phyloP scores from a whole-genome alignment of 495 filamentous ascomycete genomes.

The Xanthoparmelia taractica region DNA sequence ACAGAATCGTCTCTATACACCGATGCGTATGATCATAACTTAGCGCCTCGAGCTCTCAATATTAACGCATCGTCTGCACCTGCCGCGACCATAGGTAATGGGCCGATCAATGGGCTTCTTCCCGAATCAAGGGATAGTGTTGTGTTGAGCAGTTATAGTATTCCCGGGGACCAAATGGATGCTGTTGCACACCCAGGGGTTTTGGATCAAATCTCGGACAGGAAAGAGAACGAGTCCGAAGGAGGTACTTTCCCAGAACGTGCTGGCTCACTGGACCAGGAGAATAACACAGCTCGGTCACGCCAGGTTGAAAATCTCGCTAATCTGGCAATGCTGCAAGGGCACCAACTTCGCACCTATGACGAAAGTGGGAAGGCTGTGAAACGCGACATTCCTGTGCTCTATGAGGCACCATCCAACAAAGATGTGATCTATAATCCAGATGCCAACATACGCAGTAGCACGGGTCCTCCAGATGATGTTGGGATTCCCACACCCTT shows the following conservation, averaged over 20 bases:
- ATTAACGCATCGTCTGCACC: not conserved
- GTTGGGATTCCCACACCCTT: constrained; percentile 4
- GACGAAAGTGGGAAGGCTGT: constrained; percentile 20
- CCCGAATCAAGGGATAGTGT: constrained; percentile 18
- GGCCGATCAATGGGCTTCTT: not conserved
- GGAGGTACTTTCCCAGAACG: constrained; percentile 5
- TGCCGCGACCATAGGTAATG: not conserved
- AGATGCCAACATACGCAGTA: constrained; percentile 9
- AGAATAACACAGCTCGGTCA: constrained; percentile 6
- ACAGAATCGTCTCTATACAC: constrained; percentile 13
- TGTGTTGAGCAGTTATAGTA: constrained; percentile 14
- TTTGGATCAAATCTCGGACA: not conserved
- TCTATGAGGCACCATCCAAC: constrained; percentile 15
- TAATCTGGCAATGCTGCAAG: constrained; percentile 32
- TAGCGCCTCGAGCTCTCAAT: constrained; percentile 15
- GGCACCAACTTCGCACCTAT: constrained; percentile 18
- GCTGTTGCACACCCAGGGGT: not conserved
- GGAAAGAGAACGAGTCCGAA: not conserved
- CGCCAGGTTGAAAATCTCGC: constrained; percentile 21
- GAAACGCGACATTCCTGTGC: constrained; percentile 20
- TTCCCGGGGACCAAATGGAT: constrained; percentile 8
- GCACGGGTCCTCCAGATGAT: constrained; percentile 12
- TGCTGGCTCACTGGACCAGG: constrained; percentile 10
- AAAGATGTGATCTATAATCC: constrained; percentile 19
- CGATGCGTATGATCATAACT: constrained; percentile 9